Percentiles rank a stretch among this genome's conserved stretches.
phyloP scores from a whole-genome alignment of 768 basidiomycete species.

The Leccinum subtestaceum region DNA sequence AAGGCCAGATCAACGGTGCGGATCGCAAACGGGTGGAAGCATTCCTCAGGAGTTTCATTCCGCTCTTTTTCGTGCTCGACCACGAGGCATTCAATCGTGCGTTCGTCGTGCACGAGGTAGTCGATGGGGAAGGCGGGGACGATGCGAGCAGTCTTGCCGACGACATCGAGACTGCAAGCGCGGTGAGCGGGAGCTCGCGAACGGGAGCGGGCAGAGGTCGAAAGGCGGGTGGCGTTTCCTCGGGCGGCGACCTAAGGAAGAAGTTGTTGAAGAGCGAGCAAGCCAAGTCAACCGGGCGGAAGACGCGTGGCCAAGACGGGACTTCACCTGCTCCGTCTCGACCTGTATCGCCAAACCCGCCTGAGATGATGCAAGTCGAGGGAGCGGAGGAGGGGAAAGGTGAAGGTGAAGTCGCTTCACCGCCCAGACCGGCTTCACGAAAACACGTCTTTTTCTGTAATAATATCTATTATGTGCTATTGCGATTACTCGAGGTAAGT shows the following conservation, averaged over 20 bases:
- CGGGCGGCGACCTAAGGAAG: conserved; percentile 69
- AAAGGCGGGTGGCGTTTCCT: conserved; percentile 38
- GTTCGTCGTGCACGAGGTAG: conserved; percentile 62
- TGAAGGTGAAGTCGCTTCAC: conserved; percentile 13
- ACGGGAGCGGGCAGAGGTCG: conserved; percentile 41
- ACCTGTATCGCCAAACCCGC: conserved; percentile 56
- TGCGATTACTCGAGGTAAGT: conserved; percentile 84
- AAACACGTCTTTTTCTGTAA: conserved; percentile 81
- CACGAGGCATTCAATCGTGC: conserved; percentile 65
- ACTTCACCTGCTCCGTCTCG: conserved; percentile 58
- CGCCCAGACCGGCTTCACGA: conserved; percentile 38
- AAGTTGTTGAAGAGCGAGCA: conserved; percentile 80
- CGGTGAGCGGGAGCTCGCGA: conserved; percentile 25
- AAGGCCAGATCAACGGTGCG: conserved; percentile 62
- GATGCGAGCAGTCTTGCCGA: conserved; percentile 34
- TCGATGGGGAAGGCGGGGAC: conserved; percentile 60
- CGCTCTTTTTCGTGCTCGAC: conserved; percentile 77
- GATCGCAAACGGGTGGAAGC: conserved; percentile 84
- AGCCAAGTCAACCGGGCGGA: conserved; percentile 64
- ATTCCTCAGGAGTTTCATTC: conserved; percentile 72
- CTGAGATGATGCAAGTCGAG: conserved; percentile 41
- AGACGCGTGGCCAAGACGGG: conserved; percentile 53
- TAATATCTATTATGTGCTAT: conserved; percentile 80
- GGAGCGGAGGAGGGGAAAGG: conserved; percentile 28
- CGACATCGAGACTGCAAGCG: conserved; percentile 37